Evolutionary conservation across 306 rosid species (phyloP), one percentile per base, ranked within the genome.

Genomic region (Inga leiocalycina): DNA sequence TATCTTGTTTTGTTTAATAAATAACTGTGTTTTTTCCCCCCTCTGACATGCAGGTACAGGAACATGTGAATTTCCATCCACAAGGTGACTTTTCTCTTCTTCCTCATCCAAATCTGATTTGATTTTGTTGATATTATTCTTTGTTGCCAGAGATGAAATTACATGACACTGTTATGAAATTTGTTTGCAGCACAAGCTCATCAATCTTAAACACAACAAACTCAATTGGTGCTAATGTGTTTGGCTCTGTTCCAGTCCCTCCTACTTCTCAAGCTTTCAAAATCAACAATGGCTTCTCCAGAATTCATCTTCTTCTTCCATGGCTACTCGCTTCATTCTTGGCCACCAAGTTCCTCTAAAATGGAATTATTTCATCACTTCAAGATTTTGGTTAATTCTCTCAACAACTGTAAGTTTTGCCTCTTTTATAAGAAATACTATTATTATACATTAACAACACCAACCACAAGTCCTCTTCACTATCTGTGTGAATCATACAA

Each of bases 191-290:
- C 84, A 92, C 93, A 71, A 93, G 90, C 83, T 87, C 97, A 78
- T 92, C 98, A 75, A 81, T 92, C 30, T 77, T 93, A 46, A 90
- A 93, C 90, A 93, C 97, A 74, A 93, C 98, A 81, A 93, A 88
- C 79, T 87, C 98, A 80, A 91, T 70, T 35, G 98, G 98, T 41
- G 90, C 98, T n/a, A 92, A 90, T 43, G 97, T 93, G 46, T 92
- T 92, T 82, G 98, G 98, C 27, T 92, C 97, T 27, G 94, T 88
- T 22, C 98, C 98, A 27, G 90, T 74, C 12, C 98, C 98, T 20
- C 71, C 89, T 65, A 77, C 81, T 14, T 76, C 88, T 65, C 79
- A 80, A 11, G 57, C 93, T 76, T 76, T 79, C 75, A 76, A 19
- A 62, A 84, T 74, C 68, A 65, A 59, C 15, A n/a, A 77, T 54